Percentiles rank a stretch among this genome's conserved stretches.
Conservation (phyloP, 2,329 filamentous ascomycete genomes). For the Fusarium beomiforme region DNA sequence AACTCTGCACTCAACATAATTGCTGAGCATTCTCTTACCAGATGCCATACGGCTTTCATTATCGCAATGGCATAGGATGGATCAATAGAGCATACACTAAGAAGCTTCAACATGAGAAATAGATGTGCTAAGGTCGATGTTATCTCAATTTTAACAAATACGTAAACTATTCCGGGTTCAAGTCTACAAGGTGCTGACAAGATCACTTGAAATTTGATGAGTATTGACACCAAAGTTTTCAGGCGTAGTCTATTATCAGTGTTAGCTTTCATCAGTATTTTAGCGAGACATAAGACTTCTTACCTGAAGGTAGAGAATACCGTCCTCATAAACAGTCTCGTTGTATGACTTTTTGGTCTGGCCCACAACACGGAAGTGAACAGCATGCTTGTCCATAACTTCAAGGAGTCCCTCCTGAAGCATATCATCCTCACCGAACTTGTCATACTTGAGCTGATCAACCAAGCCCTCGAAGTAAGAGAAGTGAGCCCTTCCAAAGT, state of each 20-base stretch:
- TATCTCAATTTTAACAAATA: neutral
- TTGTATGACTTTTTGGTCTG: constrained; percentile 53
- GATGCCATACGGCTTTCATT: too few species aligned
- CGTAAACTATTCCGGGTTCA: neutral
- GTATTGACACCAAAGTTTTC: constrained; percentile 52
- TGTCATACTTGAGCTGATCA: constrained; percentile 53
- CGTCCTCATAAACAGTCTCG: constrained; percentile 60
- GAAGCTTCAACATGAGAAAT: neutral
- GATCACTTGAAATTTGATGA: constrained; percentile 46
- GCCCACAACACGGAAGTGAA: constrained; percentile 60
- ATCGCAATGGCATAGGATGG: neutral
- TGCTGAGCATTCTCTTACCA: neutral
- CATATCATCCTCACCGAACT: constrained; percentile 60
- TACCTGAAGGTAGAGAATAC: constrained; percentile 62
- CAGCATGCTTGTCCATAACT: constrained; percentile 53
- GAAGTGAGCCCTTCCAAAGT: constrained; percentile 53
- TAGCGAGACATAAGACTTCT: neutral
- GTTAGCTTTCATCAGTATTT: neutral
- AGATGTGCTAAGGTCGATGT: neutral
- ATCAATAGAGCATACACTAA: neutral
- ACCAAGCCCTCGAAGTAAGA: constrained; percentile 58
- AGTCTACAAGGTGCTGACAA: constrained; percentile 50
- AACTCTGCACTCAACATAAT: neutral
- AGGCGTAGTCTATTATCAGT: constrained; percentile 44
- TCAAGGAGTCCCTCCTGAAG: constrained; percentile 61